Evolutionary conservation across 1,284 basidiomycete genomes (phyloP).

Genomic region (Pyrrhoderma lamaoense): DNA sequence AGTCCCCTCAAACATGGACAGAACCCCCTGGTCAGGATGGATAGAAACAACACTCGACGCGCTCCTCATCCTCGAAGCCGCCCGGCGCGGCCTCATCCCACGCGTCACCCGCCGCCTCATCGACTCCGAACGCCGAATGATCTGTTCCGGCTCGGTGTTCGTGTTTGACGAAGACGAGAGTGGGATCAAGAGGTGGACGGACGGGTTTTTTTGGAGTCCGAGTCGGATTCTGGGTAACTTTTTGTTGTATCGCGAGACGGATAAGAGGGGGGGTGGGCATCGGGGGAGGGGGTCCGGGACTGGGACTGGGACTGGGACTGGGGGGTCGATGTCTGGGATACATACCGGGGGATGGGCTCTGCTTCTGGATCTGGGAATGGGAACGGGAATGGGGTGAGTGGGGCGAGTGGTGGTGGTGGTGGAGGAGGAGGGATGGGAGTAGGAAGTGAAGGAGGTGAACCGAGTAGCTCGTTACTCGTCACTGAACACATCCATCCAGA

Average conservation of each 20-base stretch:
- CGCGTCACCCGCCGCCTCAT: constrained; percentile 91
- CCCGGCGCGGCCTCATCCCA: constrained; percentile 83
- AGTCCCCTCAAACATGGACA: constrained; percentile 47
- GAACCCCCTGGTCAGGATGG: constrained; percentile 86
- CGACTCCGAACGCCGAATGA: constrained; percentile 89
- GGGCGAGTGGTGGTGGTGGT: constrained; percentile 31
- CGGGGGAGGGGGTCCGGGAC: constrained; percentile 30
- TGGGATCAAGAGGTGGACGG: constrained; percentile 98
- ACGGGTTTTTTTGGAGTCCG: constrained; percentile 90
- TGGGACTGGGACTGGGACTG: constrained; percentile 31
- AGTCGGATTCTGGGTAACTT: constrained; percentile 91
- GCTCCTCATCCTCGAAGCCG: constrained; percentile 91
- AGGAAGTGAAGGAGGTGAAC: constrained; percentile 29
- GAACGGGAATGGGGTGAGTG: constrained; percentile 25
- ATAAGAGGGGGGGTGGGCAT: constrained; percentile 65
- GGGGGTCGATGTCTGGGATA: constrained; percentile 26
- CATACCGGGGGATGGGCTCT: constrained; percentile 64
- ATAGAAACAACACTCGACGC: constrained; percentile 95
- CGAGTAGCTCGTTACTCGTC: constrained; percentile 1
- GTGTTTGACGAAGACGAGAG: constrained; percentile 98
- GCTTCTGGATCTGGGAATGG: constrained; percentile 93
- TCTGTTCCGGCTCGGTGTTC: constrained; percentile 90
- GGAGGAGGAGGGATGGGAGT: constrained; percentile 25
- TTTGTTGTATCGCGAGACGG: constrained; percentile 88
- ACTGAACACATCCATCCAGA: constrained; percentile 28